phyloP scores from a whole-genome alignment of 371 early-diverging fungal species.

The Haplosporangium sp. region DNA sequence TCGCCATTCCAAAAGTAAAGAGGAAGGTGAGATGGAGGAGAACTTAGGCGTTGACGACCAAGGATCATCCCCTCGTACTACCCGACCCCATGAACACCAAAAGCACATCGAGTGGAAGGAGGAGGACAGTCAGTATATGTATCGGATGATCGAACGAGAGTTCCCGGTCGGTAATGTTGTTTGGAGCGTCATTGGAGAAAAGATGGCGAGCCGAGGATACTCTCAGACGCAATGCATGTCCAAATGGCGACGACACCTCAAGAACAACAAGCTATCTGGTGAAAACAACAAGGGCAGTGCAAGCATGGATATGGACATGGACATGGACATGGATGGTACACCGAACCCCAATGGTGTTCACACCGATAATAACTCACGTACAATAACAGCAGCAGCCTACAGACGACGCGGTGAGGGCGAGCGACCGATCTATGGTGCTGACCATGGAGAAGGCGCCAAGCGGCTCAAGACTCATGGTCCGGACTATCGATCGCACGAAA shows the following conservation, averaged over 20 bases:
- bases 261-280: slow-evolving; percentile 35
- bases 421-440: slow-evolving; percentile 7
- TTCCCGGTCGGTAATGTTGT: slow-evolving; percentile 55
- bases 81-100: slow-evolving; percentile 37
- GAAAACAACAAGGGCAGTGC: slow-evolving; percentile 21
- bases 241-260: slow-evolving; percentile 51
- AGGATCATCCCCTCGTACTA: slow-evolving; percentile 14
- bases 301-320: slow-evolving; percentile 25
- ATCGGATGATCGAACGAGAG: slow-evolving; percentile 45
- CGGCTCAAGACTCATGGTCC: slow-evolving; percentile 15
- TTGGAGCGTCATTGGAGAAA: slow-evolving; percentile 50
- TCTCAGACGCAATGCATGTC: slow-evolving; percentile 55
- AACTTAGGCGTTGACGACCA: slow-evolving; percentile 1
- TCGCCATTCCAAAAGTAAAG: not conserved
- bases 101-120: slow-evolving; percentile 55
- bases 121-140: slow-evolving; percentile 51
- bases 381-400: not conserved
- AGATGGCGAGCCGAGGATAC: slow-evolving; percentile 50
- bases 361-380: not conserved
- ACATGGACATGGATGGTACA: slow-evolving; percentile 14
- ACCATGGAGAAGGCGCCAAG: slow-evolving; percentile 18
- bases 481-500: slow-evolving; percentile 14
- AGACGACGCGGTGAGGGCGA: slow-evolving; percentile 16
- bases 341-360: not conserved
- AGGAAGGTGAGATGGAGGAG: slow-evolving; percentile 5